Conservation (phyloP, 208 protist genomes). For the Spongospora subterranea region DNA sequence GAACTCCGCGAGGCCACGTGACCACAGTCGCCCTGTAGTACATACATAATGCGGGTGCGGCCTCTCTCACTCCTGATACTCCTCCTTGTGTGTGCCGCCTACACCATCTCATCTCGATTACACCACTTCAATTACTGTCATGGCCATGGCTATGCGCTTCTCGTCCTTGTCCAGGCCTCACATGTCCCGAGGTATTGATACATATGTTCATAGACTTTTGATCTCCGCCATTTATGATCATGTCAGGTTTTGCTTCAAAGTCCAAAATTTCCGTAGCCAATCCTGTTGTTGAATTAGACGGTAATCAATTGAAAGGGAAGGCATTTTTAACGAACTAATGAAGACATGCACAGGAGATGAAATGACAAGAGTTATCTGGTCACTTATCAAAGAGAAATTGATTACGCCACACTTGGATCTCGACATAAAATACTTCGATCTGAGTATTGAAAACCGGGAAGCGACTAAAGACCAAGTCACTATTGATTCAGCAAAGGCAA, state of each 20-base stretch:
- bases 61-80: no score
- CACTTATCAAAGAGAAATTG: slow-evolving; percentile 93
- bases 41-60: no score
- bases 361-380: slow-evolving; percentile 96
- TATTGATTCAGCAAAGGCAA: slow-evolving; percentile 89
- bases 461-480: slow-evolving; percentile 92
- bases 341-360: slow-evolving; percentile 84
- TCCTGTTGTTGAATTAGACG: slow-evolving; percentile 36
- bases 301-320: background rate
- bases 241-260: background rate
- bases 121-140: no score
- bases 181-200: no score
- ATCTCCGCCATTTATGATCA: no score
- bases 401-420: slow-evolving; percentile 94
- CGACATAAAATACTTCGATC: slow-evolving; percentile 93
- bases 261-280: slow-evolving; percentile 5
- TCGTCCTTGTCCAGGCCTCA: no score
- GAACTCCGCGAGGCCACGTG: no score
- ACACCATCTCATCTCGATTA: no score
- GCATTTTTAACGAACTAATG: background rate
- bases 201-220: no score
- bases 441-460: slow-evolving; percentile 90
- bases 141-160: no score
- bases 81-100: no score
- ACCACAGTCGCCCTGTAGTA: no score